phyloP scores from a whole-genome alignment of 495 filamentous ascomycete genomes.

The Annulohypoxylon maeteangense region DNA sequence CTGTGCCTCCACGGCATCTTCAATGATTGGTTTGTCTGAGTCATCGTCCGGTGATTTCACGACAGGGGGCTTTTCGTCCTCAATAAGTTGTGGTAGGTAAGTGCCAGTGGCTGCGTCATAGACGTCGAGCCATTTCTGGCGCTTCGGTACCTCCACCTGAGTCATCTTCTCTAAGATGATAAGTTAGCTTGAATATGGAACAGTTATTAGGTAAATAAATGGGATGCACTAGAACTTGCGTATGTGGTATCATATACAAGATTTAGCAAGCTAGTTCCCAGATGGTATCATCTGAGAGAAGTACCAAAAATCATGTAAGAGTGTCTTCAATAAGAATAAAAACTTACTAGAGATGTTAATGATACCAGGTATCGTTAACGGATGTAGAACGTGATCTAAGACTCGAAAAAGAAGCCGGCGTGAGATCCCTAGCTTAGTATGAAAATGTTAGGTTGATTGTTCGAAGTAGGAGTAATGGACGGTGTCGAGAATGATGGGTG shows the following conservation, averaged over 20 bases:
- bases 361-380: neutral
- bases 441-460: neutral
- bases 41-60: neutral
- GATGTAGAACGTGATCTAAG: neutral
- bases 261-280: neutral
- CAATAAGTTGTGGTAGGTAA: neutral
- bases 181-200: slow-evolving; percentile 1
- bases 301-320: neutral
- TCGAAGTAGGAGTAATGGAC: neutral
- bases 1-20: neutral
- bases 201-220: neutral
- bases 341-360: neutral
- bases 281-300: too few relatives aligned
- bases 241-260: neutral
- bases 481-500: neutral
- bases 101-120: neutral
- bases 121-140: neutral
- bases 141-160: neutral
- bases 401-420: neutral
- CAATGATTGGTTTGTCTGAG: neutral
- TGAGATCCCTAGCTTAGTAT: neutral
- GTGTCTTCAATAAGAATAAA: neutral
- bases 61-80: neutral
- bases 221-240: neutral
- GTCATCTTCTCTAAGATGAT: neutral